phyloP scores from a whole-genome alignment of 257 asterid genomes.

The Gentiana dahurica region DNA sequence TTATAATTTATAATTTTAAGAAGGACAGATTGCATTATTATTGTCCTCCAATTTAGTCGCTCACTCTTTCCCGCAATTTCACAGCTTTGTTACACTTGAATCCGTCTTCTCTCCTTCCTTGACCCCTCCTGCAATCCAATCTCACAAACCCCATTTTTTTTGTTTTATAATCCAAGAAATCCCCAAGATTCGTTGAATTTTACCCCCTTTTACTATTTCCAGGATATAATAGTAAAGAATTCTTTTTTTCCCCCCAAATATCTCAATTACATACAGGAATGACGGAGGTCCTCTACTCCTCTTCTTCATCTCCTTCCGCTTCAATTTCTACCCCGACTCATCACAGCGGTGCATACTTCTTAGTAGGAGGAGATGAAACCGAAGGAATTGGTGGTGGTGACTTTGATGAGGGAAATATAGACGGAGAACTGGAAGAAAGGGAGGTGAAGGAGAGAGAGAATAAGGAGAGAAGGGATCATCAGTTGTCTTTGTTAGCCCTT shows the following conservation, averaged over 20 bases:
- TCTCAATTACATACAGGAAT: slow-evolving; percentile 20
- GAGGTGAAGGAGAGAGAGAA: slow-evolving; percentile 52
- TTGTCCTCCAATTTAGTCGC: too few relatives aligned
- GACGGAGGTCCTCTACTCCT: slow-evolving; percentile 96
- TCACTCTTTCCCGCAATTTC: too few relatives aligned
- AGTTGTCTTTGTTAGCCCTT: slow-evolving; percentile 72
- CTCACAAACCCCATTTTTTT: too few relatives aligned
- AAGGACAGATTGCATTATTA: too few relatives aligned
- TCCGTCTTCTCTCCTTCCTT: too few relatives aligned
- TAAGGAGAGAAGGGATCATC: slow-evolving; percentile 48
- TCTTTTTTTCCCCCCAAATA: slow-evolving; percentile 3
- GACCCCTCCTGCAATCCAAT: too few relatives aligned
- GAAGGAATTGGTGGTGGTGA: slow-evolving; percentile 11
- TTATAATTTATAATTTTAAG: too few relatives aligned
- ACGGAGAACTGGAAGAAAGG: slow-evolving; percentile 20
- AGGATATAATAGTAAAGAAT: too few relatives aligned
- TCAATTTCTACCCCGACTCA: slow-evolving; percentile 68
- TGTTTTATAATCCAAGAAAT: too few relatives aligned
- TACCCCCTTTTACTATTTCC: too few relatives aligned
- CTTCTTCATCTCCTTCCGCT: slow-evolving; percentile 75
- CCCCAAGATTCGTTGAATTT: too few relatives aligned
- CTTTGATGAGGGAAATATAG: slow-evolving; percentile 14
- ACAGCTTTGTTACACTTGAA: too few relatives aligned
- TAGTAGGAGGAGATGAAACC: slow-evolving; percentile 18
- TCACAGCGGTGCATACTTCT: slow-evolving; percentile 56